Evolutionary conservation across 1,284 basidiomycete genomes (phyloP), one percentile per base, ranked within the genome.

Genomic region (Ceratobasidium sp.): DNA sequence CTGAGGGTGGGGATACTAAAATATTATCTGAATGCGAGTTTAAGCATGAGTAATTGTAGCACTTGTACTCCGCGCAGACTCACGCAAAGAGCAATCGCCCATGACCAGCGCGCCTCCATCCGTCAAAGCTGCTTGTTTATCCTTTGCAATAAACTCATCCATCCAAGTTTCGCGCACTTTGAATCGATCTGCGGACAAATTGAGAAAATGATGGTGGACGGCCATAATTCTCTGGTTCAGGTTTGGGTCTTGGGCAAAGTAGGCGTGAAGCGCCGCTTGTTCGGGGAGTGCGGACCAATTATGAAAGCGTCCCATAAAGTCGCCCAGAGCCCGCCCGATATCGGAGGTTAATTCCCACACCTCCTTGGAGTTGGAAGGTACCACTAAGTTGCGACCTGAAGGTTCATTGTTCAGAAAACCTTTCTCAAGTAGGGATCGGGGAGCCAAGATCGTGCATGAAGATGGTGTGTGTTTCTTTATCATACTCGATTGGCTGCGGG

Each of bases 141-240:
- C 79, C 77, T 23, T 77, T 76, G 68, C 79, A 39, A 56, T 66
- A 25, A 46, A 16, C 9, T 42, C 30, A 86, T 6, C 27, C 53
- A 56, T n/a, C 52, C 83, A 73, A 84, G 85, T 2, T 79, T 96
- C 50, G 85, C 95, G 23, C 90, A 87, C 58, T 93, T 91, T 16
- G 90, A 87, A 71, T 80, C 95, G 72, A 93, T 96, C 76, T 90
- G 33, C 33, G 33, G 33, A 36, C 5, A 36, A 11, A 5, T 4
- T 36, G 11, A 36, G 4, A 11, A 36, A 36, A 36, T 4, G 11
- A 36, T 11, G 4, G 33, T 5, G 90, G 81, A 93, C 89, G 27
- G 78, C 96, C 70, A 92, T 93, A 76, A 85, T 90, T 60, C 95
- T 94, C 91, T 91, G 95, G 76, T 82, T 95, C 14, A 80, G 78